A percentile compares a stretch with the other conserved stretches of the same genome.
phyloP scores from a whole-genome alignment of 495 filamentous ascomycete genomes.

The Rhypophila decipiens region DNA sequence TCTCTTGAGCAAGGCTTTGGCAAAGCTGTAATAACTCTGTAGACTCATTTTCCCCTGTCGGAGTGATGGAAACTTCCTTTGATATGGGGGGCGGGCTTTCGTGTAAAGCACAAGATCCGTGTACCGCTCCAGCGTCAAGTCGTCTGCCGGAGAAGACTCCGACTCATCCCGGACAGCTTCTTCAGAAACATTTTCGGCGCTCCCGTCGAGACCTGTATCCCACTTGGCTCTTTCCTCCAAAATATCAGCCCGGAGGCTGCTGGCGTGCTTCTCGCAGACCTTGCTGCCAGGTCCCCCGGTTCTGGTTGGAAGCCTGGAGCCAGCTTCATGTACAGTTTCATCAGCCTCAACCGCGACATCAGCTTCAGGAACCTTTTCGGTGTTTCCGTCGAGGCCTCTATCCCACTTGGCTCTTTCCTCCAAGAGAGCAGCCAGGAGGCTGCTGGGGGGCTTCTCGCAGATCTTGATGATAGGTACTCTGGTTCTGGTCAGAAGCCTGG shows the following conservation, averaged over 20 bases:
- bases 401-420: conserved; percentile 59
- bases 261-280: conserved; percentile 60
- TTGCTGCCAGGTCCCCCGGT: conserved; percentile 81
- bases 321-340: conserved; percentile 6
- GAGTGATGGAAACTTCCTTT: conserved; percentile 27
- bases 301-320: conserved; percentile 51
- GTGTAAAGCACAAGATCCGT: too few species aligned
- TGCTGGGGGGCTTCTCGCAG: conserved; percentile 56
- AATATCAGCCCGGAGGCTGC: conserved; percentile 19
- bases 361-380: conserved; percentile 34
- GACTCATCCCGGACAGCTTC: conserved; percentile 17
- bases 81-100: too few species aligned
- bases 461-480: conserved; percentile 79
- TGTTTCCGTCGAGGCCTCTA: conserved; percentile 37
- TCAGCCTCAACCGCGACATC: conserved; percentile 16
- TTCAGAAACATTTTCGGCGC: conserved; percentile 20
- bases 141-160: too few species aligned
- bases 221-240: conserved; percentile 54
- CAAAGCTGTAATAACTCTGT: conserved; percentile 31
- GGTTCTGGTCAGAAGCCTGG: conserved; percentile 62
- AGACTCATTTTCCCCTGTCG: conserved; percentile 31
- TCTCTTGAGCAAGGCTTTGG: conserved; percentile 41
- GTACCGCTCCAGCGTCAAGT: too few species aligned
- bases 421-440: conserved; percentile 45
- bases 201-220: conserved; percentile 37